Conservation (phyloP, 1,139 yeast species). For the Geotrichum fermentans region DNA sequence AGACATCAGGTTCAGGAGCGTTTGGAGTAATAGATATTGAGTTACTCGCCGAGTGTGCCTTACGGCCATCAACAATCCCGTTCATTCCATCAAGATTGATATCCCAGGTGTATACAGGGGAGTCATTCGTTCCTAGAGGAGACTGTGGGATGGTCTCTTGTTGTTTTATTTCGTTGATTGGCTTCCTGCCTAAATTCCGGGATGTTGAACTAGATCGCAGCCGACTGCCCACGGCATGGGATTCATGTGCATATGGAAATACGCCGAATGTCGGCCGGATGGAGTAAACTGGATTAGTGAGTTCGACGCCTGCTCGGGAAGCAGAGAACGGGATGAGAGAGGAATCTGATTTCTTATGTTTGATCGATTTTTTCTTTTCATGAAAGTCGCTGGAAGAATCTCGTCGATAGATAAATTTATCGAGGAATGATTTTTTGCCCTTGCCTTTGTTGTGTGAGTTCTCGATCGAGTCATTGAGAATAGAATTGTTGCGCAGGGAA, state of each 20-base stretch:
- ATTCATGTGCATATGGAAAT: background rate
- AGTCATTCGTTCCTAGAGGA: background rate
- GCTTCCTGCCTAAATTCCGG: background rate
- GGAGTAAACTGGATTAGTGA: too few species aligned
- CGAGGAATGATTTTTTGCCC: slow-evolving; percentile 26
- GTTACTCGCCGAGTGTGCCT: slow-evolving; percentile 9
- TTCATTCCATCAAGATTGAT: slow-evolving; percentile 19
- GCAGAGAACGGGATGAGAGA: background rate
- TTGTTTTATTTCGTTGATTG: background rate
- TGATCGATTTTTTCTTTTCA: slow-evolving; percentile 13
- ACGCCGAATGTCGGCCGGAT: background rate
- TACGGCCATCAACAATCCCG: slow-evolving; percentile 18
- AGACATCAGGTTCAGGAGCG: background rate
- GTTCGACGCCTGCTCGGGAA: background rate
- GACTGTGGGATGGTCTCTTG: slow-evolving; percentile 1
- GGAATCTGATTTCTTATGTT: slow-evolving; percentile 19
- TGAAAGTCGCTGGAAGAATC: slow-evolving; percentile 28
- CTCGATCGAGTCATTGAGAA: too few species aligned
- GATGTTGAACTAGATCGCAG: slow-evolving; percentile 7
- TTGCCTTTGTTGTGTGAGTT: slow-evolving; percentile 19
- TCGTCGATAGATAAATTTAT: slow-evolving; percentile 28
- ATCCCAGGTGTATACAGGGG: slow-evolving; percentile 12
- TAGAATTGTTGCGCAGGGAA: slow-evolving; percentile 5
- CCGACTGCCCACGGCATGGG: background rate
- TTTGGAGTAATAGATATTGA: slow-evolving; percentile 6